These are phyloP conservation scores for Coemansia sp. DNA, from an alignment of 192 early-diverging fungal species.

Conservation along the genomic window DNA sequence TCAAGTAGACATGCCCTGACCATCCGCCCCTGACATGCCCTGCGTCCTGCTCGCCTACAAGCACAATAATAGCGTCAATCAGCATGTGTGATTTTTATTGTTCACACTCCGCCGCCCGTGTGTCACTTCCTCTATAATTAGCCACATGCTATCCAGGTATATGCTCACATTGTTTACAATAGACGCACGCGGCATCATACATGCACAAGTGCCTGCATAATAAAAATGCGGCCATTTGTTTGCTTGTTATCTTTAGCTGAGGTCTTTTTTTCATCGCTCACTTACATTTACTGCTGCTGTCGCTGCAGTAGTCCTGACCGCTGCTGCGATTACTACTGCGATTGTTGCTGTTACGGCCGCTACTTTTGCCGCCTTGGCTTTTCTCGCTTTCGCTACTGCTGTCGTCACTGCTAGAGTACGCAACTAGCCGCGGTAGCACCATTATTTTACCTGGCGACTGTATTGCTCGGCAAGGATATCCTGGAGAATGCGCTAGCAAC, in stretches of 20 bases:
- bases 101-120: background rate
- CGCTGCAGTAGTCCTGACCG: slow-evolving; percentile 10
- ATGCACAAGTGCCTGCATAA: background rate
- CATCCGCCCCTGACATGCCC: slow-evolving; percentile 49
- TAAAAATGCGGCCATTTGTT: slow-evolving; percentile 10
- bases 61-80: background rate
- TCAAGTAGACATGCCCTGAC: slow-evolving; percentile 39
- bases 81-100: background rate
- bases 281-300: slow-evolving; percentile 10
- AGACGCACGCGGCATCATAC: background rate
- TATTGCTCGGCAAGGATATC: background rate
- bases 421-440: slow-evolving; percentile 26
- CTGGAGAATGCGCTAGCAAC: background rate
- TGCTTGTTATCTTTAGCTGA: slow-evolving; percentile 1
- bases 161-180: slow-evolving; percentile 4
- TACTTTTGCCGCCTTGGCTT: slow-evolving; percentile 1
- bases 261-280: background rate
- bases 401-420: slow-evolving; percentile 43
- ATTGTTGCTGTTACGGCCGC: background rate
- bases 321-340: slow-evolving; percentile 8
- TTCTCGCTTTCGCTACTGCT: slow-evolving; percentile 21
- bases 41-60: slow-evolving; percentile 5
- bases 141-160: background rate
- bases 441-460: slow-evolving; percentile 6
- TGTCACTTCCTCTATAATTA: background rate